Base-by-base conservation (phyloP, 495 filamentous ascomycete genomes). In the Penicillium macrosclerotiorum region DNA sequence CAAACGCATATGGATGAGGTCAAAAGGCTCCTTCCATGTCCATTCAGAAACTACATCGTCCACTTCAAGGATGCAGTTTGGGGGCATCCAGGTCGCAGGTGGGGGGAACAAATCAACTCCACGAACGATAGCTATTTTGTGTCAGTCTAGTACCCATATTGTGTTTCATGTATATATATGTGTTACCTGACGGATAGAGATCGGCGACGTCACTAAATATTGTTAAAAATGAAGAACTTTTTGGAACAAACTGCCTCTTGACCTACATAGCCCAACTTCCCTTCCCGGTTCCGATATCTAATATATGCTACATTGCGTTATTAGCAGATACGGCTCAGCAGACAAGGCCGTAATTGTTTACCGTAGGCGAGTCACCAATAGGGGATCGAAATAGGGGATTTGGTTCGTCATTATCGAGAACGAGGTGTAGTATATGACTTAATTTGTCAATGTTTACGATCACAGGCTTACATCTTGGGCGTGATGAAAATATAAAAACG, bases 181-280 rank as follows among this genome's bases (percentile, higher is more conserved):
- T 9, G 25, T 40, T 25, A 62, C 59, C 38, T 5, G 23, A 29
- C 24, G 52, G 52, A 22, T 48, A 60, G 43, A 47, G 46, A 30
- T 62, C 59, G 19, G 59, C 59, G 7, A 52, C 59, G 44, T 62
- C 59, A 8, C 59, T 62, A 20, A 7, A 29, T 16, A 14, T 6
- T 30, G 19, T 49, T 33, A 54, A 40, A 31, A 24, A 37, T 27
- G n/a, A n/a, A n/a, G n/a, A n/a, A n/a, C 27, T 16, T 19, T 13
- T n/a, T 12, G 23, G 7, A 5, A 33, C 9, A 3, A 20, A 8
- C 1, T 16, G 23, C 1, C n/a, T n/a, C 9, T 43, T 4, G 6
- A 30, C 59, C 19, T 61, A 63, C 54, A 61, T 65, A 29, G 60
- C 56, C 59, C 63, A 63, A 7, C 41, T 39, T 18, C 60, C 60